Base-by-base conservation (phyloP, 306 rosid species). In the Argentina anserina region DNA sequence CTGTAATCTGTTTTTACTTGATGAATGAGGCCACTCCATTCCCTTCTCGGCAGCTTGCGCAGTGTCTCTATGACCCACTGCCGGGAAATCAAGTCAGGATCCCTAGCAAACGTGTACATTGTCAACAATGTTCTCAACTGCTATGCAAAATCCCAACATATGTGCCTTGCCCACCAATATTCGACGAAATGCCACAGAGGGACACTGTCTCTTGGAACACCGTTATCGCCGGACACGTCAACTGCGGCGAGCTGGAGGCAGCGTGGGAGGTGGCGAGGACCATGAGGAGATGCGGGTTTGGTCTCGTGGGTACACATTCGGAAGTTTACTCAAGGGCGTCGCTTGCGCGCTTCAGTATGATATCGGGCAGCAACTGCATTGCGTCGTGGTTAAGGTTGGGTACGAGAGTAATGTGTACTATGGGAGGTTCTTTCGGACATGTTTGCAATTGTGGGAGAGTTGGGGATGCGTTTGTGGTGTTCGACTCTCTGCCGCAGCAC, bases 131-230 rank as follows among this genome's bases (percentile, higher is more conserved):
- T 93, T 65, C 77, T 93, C 1, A 74, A 80, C 3, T 41, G 76
- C 0, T 89, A 90, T 3, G 13, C 75, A 0, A 86, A 79, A 86
- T 83, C 79, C 66, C 67, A 74, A 18, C 40, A 80, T 3, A 43
- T 89, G 11, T 26, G 50, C 23, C 21, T 59, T 46, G 93, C 97
- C 11, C 88, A 70, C 72, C 65, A 73, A 18, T 87, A 84, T 93
- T 93, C 67, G 89, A 84, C 14, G 86, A 76, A 82, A 88, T 90
- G 90, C 75, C 83, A 21, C 85, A 81, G 13, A 78, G 84, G 78
- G 96, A 93, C 67, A 73, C 83, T 0, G 92, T 90, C 36, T 90
- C 96, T 60, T 93, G 98, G 98, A 93, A 93, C 39, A 82, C 93
- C n/a, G 20, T 90, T 75, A 78, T 93, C 43, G 68, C 92, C 0